Evolutionary conservation across 768 basidiomycete species (phyloP).

Genomic region (Trametes cinnabarina): DNA sequence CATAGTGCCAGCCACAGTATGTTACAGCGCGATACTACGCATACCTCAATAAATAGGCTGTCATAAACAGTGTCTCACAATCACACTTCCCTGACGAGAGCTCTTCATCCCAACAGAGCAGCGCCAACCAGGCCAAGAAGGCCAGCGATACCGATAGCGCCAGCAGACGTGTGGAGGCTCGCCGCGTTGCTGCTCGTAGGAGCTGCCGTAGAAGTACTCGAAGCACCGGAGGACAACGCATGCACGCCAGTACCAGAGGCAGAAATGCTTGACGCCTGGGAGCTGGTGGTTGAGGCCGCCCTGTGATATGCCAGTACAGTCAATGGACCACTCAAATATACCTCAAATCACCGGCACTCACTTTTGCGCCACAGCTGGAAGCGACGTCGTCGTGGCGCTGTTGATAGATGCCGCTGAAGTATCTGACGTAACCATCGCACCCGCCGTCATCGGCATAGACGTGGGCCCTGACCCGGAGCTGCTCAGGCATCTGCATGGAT

Average conservation of each 20-base stretch:
- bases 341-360: background rate
- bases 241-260: constrained; percentile 11
- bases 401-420: constrained; percentile 6
- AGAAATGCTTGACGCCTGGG: constrained; percentile 16
- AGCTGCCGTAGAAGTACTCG: constrained; percentile 17
- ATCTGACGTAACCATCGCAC: background rate
- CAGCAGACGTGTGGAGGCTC: constrained; percentile 25
- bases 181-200: constrained; percentile 35
- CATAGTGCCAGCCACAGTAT: background rate
- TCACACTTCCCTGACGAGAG: background rate
- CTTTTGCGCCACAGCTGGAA: background rate
- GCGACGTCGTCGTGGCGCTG: background rate
- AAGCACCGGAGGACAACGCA: constrained; percentile 7
- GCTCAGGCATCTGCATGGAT: constrained; percentile 27
- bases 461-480: constrained; percentile 18
- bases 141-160: constrained; percentile 45
- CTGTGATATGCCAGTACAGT: background rate
- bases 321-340: too few relatives aligned
- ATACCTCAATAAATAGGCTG: background rate
- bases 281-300: constrained; percentile 1
- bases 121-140: constrained; percentile 52
- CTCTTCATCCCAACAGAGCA: constrained; percentile 36
- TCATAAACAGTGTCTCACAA: background rate
- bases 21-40: constrained; percentile 1
- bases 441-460: background rate